A percentile compares a stretch with the other conserved stretches of the same genome.
These are phyloP conservation scores for Achaetomium macrosporum DNA, from an alignment of 2,329 filamentous ascomycete species.

Conservation along the genomic window DNA sequence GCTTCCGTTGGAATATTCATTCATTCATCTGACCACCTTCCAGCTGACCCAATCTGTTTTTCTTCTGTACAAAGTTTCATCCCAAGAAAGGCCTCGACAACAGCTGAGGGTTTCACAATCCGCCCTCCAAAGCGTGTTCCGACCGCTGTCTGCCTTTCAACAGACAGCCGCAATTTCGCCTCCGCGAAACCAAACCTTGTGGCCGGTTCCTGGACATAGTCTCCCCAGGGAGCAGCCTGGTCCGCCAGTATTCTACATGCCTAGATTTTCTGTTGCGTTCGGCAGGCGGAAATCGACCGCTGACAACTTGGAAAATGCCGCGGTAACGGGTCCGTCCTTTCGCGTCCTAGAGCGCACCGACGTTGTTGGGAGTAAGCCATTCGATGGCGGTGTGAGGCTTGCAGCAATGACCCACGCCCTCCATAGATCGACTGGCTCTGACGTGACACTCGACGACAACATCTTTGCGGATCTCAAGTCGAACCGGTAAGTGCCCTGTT, in stretches of 20 bases:
- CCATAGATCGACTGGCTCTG: constrained; percentile 35
- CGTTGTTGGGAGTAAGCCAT: constrained; percentile 39
- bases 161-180: not conserved
- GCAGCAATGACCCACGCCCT: constrained; percentile 34
- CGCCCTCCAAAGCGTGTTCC: not conserved
- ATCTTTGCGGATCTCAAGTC: constrained; percentile 52
- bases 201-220: not conserved
- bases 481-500: constrained; percentile 45
- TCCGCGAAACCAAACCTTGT: not conserved
- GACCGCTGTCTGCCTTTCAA: not conserved
- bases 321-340: constrained; percentile 48
- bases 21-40: not conserved
- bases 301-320: constrained; percentile 48
- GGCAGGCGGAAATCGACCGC: constrained; percentile 55
- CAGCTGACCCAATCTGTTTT: not conserved
- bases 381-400: constrained; percentile 44
- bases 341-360: constrained; percentile 53
- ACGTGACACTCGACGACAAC: constrained; percentile 44
- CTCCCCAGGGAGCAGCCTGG: not conserved
- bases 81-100: not conserved
- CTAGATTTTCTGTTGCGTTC: constrained; percentile 56
- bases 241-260: constrained; percentile 43
- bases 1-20: not conserved
- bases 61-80: not conserved
- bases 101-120: not conserved